Percentiles rank a stretch among this genome's conserved stretches.
Evolutionary conservation across 192 early-diverging fungal genomes (phyloP).

Genomic region (Jimgerdemannia flammicorona): DNA sequence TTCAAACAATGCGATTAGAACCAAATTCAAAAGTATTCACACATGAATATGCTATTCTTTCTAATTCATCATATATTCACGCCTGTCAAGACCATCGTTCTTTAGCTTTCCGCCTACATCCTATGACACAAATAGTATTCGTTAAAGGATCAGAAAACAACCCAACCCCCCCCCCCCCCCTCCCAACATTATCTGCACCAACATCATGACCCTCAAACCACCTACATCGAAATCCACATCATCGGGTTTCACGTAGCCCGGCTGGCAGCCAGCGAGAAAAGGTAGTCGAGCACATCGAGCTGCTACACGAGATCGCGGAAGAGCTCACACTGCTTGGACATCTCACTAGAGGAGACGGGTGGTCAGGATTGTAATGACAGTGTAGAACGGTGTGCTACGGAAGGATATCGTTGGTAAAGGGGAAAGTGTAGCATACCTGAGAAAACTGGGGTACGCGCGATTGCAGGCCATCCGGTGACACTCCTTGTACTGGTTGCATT

Average conservation of each 20-base stretch:
- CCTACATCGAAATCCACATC: slow-evolving; percentile 42
- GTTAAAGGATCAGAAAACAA: too few relatives aligned
- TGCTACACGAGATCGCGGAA: slow-evolving; percentile 54
- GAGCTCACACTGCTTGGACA: slow-evolving; percentile 51
- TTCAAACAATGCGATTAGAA: background rate
- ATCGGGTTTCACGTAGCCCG: slow-evolving; percentile 62
- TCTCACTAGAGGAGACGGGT: slow-evolving; percentile 30
- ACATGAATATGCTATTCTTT: background rate
- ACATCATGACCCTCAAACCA: background rate
- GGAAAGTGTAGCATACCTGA: slow-evolving; percentile 10
- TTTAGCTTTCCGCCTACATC: slow-evolving; percentile 8
- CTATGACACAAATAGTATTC: background rate
- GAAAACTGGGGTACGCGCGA: slow-evolving; percentile 48
- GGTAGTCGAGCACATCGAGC: slow-evolving; percentile 61
- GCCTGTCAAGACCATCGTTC: slow-evolving; percentile 49
- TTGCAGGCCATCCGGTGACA: slow-evolving; percentile 51
- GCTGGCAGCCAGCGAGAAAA: slow-evolving; percentile 56
- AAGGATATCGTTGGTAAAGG: too few relatives aligned
- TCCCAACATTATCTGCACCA: too few relatives aligned
- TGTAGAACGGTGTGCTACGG: too few relatives aligned
- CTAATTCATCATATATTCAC: slow-evolving; percentile 35
- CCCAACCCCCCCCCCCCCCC: too few relatives aligned
- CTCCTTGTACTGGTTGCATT: slow-evolving; percentile 53
- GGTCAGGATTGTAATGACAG: background rate
- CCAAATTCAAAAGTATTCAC: background rate